A percentile compares a stretch with the other conserved stretches of the same genome.
These are phyloP conservation scores for Phytophthora kernoviae DNA, from an alignment of 352 stramenopile genomes.

Conservation along the genomic window DNA sequence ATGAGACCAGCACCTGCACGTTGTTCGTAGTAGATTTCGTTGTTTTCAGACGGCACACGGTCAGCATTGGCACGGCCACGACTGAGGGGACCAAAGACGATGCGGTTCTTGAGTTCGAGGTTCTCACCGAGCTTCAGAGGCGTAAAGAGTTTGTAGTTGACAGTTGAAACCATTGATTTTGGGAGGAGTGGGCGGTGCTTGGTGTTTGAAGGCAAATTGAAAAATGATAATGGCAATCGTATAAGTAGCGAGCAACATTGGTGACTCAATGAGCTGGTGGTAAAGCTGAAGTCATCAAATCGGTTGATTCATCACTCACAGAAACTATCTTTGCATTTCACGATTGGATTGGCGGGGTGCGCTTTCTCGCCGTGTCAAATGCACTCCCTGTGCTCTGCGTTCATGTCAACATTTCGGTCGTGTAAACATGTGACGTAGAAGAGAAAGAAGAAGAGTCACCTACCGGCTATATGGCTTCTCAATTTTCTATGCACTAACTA, in stretches of 20 bases:
- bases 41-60: constrained; percentile 48
- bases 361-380: too few relatives aligned
- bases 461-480: too few relatives aligned
- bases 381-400: too few relatives aligned
- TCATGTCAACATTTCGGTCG: too few relatives aligned
- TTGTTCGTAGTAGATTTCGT: constrained; percentile 66
- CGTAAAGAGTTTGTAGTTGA: constrained; percentile 46
- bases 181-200: not conserved
- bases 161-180: constrained; percentile 13
- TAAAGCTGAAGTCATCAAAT: not conserved
- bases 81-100: constrained; percentile 61
- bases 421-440: too few relatives aligned
- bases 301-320: too few relatives aligned
- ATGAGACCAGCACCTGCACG: constrained; percentile 59
- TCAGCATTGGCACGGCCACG: constrained; percentile 37
- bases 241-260: not conserved
- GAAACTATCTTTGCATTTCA: too few relatives aligned
- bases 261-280: not conserved
- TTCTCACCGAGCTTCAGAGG: constrained; percentile 36
- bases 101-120: constrained; percentile 57
- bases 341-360: too few relatives aligned
- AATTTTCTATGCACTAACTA: too few relatives aligned
- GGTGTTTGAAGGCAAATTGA: constrained; percentile 8
- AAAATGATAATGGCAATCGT: constrained; percentile 10
- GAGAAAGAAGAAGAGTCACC: too few relatives aligned